Evolutionary conservation across 2,329 filamentous ascomycete species (phyloP), one percentile per base, ranked within the genome.

Genomic region (Colletotrichum nymphaeae): DNA sequence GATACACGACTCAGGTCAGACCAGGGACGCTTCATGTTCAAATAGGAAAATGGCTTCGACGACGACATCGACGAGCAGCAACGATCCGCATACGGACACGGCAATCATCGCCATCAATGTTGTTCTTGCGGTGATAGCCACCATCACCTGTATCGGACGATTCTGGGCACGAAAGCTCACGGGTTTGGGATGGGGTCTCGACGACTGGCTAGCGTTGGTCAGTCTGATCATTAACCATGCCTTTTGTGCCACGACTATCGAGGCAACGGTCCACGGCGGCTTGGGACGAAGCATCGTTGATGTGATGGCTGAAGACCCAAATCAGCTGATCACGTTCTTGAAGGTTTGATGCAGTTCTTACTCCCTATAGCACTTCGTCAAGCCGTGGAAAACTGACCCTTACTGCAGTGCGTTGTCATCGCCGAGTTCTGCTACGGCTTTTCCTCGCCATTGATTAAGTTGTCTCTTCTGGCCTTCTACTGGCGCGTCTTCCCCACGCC

Each of bases 341-440:
- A 69, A 69, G 66, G 66, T 69, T 1, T n/a, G 64, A 42, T 16
- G 14, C 14, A 19, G 37, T 16, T 42, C 37, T 42, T 6, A 1
- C 8, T 12, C 6, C 6, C 32, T 22, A 12, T 37, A 9, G 35
- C 5, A 9, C 9, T 1, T 4, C 5, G 19, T 42, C 37, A 53
- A 30, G 53, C 12, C 12, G 35, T 16, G 12, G 5, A 46, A 16
- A 55, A 30, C 56, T 67, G 16, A 67, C n/a, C 0, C 16, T 35
- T 35, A 4, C 12, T 4, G 1, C 11, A 69, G 66, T 69, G 55
- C 58, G 42, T 58, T 16, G 63, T 66, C n/a, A 55, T 52, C 14
- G 69, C 70, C 63, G 68, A 74, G 63, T 74, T 70, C 55, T 75
- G 63, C 58, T 73, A 69, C 35, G 70, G 60, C 26, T 60, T 59